Conservation (phyloP, 805 yeast species). For the Metschnikowia vanudenii region DNA sequence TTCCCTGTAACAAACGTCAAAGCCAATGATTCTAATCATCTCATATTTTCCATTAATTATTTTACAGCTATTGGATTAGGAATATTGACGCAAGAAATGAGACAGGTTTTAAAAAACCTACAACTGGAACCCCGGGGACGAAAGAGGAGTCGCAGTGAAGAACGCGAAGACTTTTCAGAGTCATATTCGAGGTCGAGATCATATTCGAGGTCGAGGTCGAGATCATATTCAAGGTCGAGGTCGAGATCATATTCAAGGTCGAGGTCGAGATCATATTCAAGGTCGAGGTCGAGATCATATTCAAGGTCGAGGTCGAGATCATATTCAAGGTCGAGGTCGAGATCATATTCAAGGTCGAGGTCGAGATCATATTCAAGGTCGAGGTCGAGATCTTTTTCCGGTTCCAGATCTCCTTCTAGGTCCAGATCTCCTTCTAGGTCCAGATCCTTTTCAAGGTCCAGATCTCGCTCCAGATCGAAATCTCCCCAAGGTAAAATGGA, state of each 20-base stretch:
- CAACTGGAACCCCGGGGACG: constrained; percentile 26
- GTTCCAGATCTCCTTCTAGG: constrained; percentile 19
- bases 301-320: constrained; percentile 16
- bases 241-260: constrained; percentile 17
- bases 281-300: constrained; percentile 16
- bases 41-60: constrained; percentile 80
- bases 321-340: constrained; percentile 13
- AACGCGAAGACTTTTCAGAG: background rate
- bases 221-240: constrained; percentile 12
- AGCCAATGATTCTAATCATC: constrained; percentile 43
- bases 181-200: constrained; percentile 15
- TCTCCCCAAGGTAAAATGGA: too few relatives aligned
- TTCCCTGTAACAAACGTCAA: constrained; percentile 52
- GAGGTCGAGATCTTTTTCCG: too few relatives aligned
- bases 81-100: constrained; percentile 75
- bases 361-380: constrained; percentile 17
- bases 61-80: constrained; percentile 94
- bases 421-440: constrained; percentile 9
- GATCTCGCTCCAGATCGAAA: background rate
- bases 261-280: constrained; percentile 14
- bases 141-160: constrained; percentile 15
- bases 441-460: constrained; percentile 2
- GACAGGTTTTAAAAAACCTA: constrained; percentile 47
- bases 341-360: constrained; percentile 12
- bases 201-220: constrained; percentile 13